Evolutionary conservation across 345 rosid species (phyloP).

Genomic region (Eucalyptus tenuipes): DNA sequence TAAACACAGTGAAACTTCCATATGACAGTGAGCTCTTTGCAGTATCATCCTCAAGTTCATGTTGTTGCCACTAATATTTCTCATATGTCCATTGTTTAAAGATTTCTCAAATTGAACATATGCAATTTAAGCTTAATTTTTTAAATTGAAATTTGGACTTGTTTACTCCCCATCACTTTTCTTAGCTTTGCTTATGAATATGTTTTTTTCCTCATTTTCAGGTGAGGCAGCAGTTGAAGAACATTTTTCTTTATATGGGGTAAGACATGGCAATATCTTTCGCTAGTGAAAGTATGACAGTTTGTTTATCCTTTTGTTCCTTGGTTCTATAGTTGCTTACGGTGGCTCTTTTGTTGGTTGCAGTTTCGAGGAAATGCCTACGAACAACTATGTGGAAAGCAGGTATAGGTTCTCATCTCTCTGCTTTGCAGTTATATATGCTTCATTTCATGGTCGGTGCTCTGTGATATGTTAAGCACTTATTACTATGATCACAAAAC

Average conservation of each 20-base stretch:
- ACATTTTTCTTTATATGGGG: slow-evolving; percentile 81
- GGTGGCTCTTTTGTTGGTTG: neutral
- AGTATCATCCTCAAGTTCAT: neutral
- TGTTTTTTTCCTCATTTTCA: slow-evolving; percentile 6
- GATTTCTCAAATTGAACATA: neutral
- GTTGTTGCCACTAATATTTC: neutral
- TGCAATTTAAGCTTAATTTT: neutral
- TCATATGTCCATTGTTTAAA: neutral
- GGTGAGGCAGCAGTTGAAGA: slow-evolving; percentile 75
- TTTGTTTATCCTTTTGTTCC: neutral
- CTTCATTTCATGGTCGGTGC: neutral
- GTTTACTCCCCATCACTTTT: neutral
- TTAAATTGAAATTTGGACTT: neutral
- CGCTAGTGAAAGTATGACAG: neutral
- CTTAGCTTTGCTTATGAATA: neutral
- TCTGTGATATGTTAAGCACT: neutral
- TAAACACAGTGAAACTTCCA: neutral
- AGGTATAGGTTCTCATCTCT: slow-evolving; percentile 30
- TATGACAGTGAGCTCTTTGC: neutral
- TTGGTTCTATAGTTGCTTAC: neutral
- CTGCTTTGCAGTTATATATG: neutral
- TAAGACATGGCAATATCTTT: slow-evolving; percentile 8
- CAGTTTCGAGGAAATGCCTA: slow-evolving; percentile 97
- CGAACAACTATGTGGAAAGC: slow-evolving; percentile 92
- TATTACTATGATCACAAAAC: neutral